Base-by-base conservation (phyloP, 2,329 filamentous ascomycete genomes). In the Plectosphaerella plurivora region DNA sequence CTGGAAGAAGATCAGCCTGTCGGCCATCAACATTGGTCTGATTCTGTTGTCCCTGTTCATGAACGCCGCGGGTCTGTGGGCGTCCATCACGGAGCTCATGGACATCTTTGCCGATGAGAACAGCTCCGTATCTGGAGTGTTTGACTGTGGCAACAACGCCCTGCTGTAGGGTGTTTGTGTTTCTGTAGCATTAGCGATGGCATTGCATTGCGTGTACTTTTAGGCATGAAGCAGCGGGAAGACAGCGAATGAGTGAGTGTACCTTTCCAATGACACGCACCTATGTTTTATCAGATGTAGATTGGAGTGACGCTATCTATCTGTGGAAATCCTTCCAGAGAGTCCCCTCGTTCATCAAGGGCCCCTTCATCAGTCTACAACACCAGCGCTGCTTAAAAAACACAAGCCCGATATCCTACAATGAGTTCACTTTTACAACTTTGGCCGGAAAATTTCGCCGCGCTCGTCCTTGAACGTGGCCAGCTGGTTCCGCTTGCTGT, bases 401-500 rank as follows among this genome's bases (percentile, higher is more conserved):
- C 4, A 33, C 28, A 33, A 41, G 37, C 15, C 37, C 37, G 15
- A 18, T 44, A 44, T 44, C 41, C 16, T 44, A 44, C 41, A 44
- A n/a, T 10, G 22, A 3, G 41, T 20, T 16, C 11, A 44, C 18
- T 18, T 14, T 14, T 53, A 62, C 41, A 64, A 55, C 51, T 55
- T 63, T 5, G 61, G 56, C 53, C 55, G 62, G n/a, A 58, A 60
- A 4, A 65, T 46, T 5, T 61, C 57, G 2, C 71, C 70, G 18
- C 53, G 64, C 59, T 72, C 69, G 51, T 72, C 67, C 52, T 65
- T 69, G 53, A 63, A 73, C 1, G 69, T 69, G 3, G 72, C 72
- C 22, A 75, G 65, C 16, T 60, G 58, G 53, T 68, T 71, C 24
- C 72, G 63, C 63, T 71, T 73, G 61, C 69, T 74, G 51, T 75